Base-by-base conservation (phyloP, 768 basidiomycete genomes). In the Auriscalpium orientale region DNA sequence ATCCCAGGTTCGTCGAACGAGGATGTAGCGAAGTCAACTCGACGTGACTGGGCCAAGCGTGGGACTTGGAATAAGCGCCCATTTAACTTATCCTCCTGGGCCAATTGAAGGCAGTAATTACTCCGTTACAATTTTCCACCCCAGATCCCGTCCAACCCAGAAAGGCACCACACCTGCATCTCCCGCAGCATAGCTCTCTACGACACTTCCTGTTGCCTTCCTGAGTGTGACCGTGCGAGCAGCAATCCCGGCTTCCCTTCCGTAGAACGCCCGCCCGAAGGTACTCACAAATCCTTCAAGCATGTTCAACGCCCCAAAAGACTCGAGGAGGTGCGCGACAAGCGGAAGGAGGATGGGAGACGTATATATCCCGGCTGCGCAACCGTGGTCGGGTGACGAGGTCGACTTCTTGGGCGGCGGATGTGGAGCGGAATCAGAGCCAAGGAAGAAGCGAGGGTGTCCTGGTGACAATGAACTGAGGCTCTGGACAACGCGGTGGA, bases 341-440 rank as follows among this genome's bases (percentile, higher is more conserved):
- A 98, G 78, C 2, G 97, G 94, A 15, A 99, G 78, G 18, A 99
- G 77, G 62, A 95, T 86, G 5, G 94, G 89, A 4, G 90, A 91
- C 1, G 97, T 98, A 70, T 98, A 98, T 52, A 98, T 84, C 1
- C 97, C 97, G 10, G 97, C 97, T 1, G 97, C 95, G 70, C 97
- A 99, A 16, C 83, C 75, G 35, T 83, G 78, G 18, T 71, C 72
- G 8, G 89, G 86, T 5, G 84, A 80, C 58, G 89, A 81, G 16
- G 80, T 83, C 4, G 87, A 79, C 70, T 93, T 87, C 53, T 78
- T 74, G 33, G 74, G 67, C 34, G 79, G 77, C 5, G 89, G 85
- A 70, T 99, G 97, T 43, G 97, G 97, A 1, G 97, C 97, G 33
- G 90, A 93, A 71, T 99, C 97, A 16, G 91, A 95, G 18, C 97